Evolutionary conservation across 2,329 filamentous ascomycete genomes (phyloP).

Genomic region (Chaetothyriales sp.): DNA sequence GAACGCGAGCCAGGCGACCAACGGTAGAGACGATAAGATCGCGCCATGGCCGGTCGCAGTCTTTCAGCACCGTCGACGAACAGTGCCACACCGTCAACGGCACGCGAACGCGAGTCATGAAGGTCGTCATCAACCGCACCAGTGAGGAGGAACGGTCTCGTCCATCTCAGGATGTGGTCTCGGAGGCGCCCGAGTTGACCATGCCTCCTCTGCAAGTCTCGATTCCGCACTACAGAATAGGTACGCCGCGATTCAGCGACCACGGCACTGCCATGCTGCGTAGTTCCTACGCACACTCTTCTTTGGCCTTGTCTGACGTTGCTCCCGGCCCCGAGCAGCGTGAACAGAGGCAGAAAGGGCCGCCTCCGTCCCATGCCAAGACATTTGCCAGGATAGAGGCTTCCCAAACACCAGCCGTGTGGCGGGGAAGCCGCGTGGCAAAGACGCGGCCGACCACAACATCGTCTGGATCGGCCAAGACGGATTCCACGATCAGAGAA

Average conservation of each 20-base stretch:
- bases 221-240: slow-evolving; percentile 74
- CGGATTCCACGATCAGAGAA: slow-evolving; percentile 10
- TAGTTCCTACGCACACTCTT: slow-evolving; percentile 56
- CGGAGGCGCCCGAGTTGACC: slow-evolving; percentile 19
- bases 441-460: slow-evolving; percentile 6
- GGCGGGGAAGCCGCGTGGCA: neutral
- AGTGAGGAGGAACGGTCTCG: slow-evolving; percentile 37
- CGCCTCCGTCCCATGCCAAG: slow-evolving; percentile 11
- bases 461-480: slow-evolving; percentile 26
- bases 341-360: slow-evolving; percentile 7
- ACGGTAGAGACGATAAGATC: neutral
- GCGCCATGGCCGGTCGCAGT: slow-evolving; percentile 33
- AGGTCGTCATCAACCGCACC: slow-evolving; percentile 65
- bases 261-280: slow-evolving; percentile 64
- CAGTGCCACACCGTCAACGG: slow-evolving; percentile 28
- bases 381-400: slow-evolving; percentile 7
- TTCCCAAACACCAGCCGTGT: neutral
- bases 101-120: slow-evolving; percentile 53
- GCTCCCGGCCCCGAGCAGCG: slow-evolving; percentile 22
- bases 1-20: neutral
- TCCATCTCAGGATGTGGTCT: slow-evolving; percentile 44
- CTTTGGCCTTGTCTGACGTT: slow-evolving; percentile 30
- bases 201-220: slow-evolving; percentile 53
- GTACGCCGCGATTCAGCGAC: slow-evolving; percentile 65
- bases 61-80: slow-evolving; percentile 65